phyloP scores from a whole-genome alignment of 176 grass and related monocot genomes.

The Panicum miliaceum region DNA sequence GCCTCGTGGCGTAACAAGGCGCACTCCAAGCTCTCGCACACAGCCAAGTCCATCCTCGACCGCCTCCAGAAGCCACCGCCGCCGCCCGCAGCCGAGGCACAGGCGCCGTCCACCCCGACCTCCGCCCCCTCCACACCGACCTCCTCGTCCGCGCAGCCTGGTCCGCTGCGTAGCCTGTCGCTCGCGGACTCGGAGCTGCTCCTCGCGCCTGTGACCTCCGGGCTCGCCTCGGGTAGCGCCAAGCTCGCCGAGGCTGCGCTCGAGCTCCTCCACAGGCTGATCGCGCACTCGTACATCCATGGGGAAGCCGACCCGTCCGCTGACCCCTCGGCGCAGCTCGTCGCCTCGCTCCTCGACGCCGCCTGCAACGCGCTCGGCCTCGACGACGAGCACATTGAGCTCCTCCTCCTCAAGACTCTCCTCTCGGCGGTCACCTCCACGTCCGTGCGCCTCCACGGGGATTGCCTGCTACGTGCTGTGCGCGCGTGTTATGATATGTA shows the following conservation, averaged over 20 bases:
- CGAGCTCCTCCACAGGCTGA: conserved; percentile 82
- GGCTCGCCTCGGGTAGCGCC: conserved; percentile 62
- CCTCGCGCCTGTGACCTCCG: conserved; percentile 70
- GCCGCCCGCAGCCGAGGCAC: conserved; percentile 29
- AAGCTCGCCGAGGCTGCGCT: conserved; percentile 82
- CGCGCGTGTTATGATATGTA: conserved; percentile 97
- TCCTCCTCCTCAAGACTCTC: conserved; percentile 94
- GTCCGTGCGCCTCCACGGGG: conserved; percentile 83
- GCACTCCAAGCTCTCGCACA: conserved; percentile 97
- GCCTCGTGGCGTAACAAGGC: conserved; percentile 96
- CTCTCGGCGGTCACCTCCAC: conserved; percentile 95
- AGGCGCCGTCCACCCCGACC: conserved; percentile 50
- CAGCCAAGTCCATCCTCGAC: conserved; percentile 92
- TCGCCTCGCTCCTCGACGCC: conserved; percentile 71
- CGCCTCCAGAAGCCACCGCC: conserved; percentile 57
- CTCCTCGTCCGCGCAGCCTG: conserved; percentile 78
- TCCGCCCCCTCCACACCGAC: conserved; percentile 63
- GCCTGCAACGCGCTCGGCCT: conserved; percentile 73
- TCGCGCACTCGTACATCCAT: conserved; percentile 93
- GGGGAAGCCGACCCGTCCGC: conserved; percentile 83
- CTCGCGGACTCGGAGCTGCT: conserved; percentile 84
- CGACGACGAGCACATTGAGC: conserved; percentile 80
- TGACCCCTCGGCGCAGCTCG: conserved; percentile 71
- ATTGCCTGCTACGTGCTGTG: conserved; percentile 81
- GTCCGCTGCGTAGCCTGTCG: conserved; percentile 75